A percentile compares a stretch with the other conserved stretches of the same genome.
Evolutionary conservation across 2,329 filamentous ascomycete genomes (phyloP).

Genomic region (Aspergillus transmontanensis): DNA sequence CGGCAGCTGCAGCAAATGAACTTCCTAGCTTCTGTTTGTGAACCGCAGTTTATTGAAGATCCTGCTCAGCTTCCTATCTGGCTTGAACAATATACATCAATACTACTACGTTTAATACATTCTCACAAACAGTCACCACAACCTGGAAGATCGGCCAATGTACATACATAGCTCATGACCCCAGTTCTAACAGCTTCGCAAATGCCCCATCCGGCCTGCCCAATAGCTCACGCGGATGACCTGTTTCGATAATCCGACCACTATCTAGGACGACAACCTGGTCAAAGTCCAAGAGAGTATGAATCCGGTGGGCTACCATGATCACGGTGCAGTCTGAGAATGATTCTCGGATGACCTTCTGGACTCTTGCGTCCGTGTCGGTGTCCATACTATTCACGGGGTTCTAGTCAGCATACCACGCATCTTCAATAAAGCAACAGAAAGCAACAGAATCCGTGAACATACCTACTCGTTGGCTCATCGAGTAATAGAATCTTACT

Average conservation of each 20-base stretch:
- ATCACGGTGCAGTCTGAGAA: constrained; percentile 20
- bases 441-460: not conserved
- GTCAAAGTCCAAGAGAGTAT: constrained; percentile 22
- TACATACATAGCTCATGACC: not conserved
- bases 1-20: too few species aligned
- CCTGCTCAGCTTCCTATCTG: too few species aligned
- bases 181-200: constrained; percentile 8
- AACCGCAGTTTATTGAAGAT: too few species aligned
- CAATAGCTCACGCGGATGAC: constrained; percentile 14
- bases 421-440: not conserved
- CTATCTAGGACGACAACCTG: constrained; percentile 17
- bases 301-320: constrained; percentile 21
- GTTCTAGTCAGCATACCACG: not conserved
- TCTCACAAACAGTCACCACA: not conserved
- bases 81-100: too few species aligned
- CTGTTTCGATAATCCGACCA: constrained; percentile 19
- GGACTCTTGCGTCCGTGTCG: constrained; percentile 18
- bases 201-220: constrained; percentile 6
- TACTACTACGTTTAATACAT: too few species aligned
- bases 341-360: constrained; percentile 15
- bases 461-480: constrained; percentile 27
- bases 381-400: constrained; percentile 13
- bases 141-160: not conserved
- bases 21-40: too few species aligned
- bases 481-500: constrained; percentile 26